These are phyloP conservation scores for Peronospora belbahrii DNA, from an alignment of 352 stramenopile species.

Conservation along the genomic window DNA sequence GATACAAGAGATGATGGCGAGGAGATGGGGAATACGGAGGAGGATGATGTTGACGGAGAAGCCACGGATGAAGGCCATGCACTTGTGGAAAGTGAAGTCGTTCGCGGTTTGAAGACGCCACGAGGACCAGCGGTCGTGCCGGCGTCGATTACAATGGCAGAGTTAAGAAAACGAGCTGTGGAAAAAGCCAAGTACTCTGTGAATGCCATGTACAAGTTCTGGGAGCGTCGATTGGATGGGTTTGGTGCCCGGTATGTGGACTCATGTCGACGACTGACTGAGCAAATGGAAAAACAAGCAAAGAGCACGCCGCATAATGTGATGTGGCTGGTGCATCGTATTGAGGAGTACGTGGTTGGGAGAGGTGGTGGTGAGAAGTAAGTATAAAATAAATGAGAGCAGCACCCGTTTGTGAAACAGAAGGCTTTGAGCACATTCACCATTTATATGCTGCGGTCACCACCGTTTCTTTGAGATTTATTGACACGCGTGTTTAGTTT, in stretches of 20 bases:
- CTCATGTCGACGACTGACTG: conserved; percentile 47
- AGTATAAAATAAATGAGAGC: too few relatives aligned
- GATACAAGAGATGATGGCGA: conserved; percentile 21
- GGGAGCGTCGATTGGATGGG: conserved; percentile 52
- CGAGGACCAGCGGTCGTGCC: conserved; percentile 35
- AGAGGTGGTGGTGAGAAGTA: conserved; percentile 24
- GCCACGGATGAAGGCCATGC: conserved; percentile 30
- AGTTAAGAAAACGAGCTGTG: conserved; percentile 21
- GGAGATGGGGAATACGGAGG: conserved; percentile 20
- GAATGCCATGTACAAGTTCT: conserved; percentile 64
- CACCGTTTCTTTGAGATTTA: too few relatives aligned
- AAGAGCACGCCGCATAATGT: conserved; percentile 35
- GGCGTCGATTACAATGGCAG: conserved; percentile 40
- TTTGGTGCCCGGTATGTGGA: conserved; percentile 62
- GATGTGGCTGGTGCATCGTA: conserved; percentile 41
- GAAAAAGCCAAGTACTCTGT: conserved; percentile 48
- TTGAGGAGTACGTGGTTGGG: conserved; percentile 30
- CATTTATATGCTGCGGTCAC: too few relatives aligned
- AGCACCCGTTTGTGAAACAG: too few relatives aligned
- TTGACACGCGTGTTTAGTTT: too few relatives aligned
- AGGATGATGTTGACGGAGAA: conserved; percentile 31
- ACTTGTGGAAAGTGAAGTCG: conserved; percentile 42
- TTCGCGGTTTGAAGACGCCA: conserved; percentile 34
- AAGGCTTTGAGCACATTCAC: too few relatives aligned
- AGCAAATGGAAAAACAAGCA: conserved; percentile 62